Base-by-base conservation (phyloP, 495 filamentous ascomycete genomes). In the Apodospora peruviana region DNA sequence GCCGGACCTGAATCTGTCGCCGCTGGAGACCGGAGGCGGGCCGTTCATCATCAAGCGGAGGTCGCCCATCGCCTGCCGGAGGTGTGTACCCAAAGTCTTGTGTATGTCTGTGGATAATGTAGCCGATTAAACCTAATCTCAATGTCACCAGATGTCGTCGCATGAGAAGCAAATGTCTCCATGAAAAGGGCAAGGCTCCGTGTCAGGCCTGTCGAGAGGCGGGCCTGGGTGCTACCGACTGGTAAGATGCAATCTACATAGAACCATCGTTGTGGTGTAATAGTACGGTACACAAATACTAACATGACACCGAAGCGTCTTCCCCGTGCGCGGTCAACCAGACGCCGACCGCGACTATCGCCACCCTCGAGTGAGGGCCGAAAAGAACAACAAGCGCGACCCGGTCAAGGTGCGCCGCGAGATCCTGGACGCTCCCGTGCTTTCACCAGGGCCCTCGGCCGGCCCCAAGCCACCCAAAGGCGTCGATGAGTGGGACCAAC, bases 41-140 rank as follows among this genome's bases (percentile, higher is more conserved):
- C 38, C 46, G n/a, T 41, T 36, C 5, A 45, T 51, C 21, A 57
- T 72, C 52, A 73, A 73, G 52, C 63, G 70, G 48, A 66, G 72
- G 40, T 62, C 72, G 34, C 69, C 71, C 19, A 73, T 75, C 52
- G 72, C 72, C 51, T 75, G 72, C 51, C 71, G 72, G 59, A 72
- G 71, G 72, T 75, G 60, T 35, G 65, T 55, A 23, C 40, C n/a
- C n/a, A n/a, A n/a, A n/a, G 24, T 32, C 18, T 35, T n/a, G 11
- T 35, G 2, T 35, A 2, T 35, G 5, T n/a, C 32, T n/a, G 5
- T n/a, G n/a, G n/a, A n/a, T n/a, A n/a, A n/a, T n/a, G n/a, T n/a
- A n/a, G n/a, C n/a, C n/a, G n/a, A n/a, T n/a, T n/a, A n/a, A n/a
- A n/a, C n/a, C n/a, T n/a, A n/a, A n/a, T 34, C 5, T 34, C 24